A percentile compares a stretch with the other conserved stretches of the same genome.
Conservation (phyloP, 352 stramenopile genomes). For the Pythium volutum region DNA sequence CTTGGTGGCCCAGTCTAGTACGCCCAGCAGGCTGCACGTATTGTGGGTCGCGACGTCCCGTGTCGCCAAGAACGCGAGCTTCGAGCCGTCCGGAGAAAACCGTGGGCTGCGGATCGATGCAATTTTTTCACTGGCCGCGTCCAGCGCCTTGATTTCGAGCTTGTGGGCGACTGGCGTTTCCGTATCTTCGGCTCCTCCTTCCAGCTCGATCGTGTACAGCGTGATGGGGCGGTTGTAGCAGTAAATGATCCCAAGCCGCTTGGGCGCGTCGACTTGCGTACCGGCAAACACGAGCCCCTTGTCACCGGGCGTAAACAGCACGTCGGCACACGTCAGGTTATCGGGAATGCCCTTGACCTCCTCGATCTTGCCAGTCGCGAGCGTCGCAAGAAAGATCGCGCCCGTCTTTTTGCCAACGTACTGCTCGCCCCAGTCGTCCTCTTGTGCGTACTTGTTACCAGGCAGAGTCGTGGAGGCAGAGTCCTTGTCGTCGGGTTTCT, state of each 20-base stretch:
- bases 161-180: conserved; percentile 35
- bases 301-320: conserved; percentile 57
- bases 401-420: conserved; percentile 75
- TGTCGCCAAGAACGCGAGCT: conserved; percentile 69
- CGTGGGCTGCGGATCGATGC: conserved; percentile 53
- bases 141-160: conserved; percentile 32
- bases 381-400: conserved; percentile 60
- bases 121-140: conserved; percentile 39
- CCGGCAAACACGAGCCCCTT: conserved; percentile 62
- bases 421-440: conserved; percentile 85
- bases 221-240: conserved; percentile 80
- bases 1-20: conserved; percentile 63
- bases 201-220: conserved; percentile 52
- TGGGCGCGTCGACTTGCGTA: conserved; percentile 51
- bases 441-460: conserved; percentile 62
- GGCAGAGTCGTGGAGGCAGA: conserved; percentile 22
- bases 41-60: conserved; percentile 68
- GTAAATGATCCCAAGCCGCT: conserved; percentile 79
- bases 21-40: conserved; percentile 64
- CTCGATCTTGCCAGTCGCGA: conserved; percentile 60
- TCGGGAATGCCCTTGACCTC: conserved; percentile 50
- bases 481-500: conserved; percentile 23
- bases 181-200: conserved; percentile 13
- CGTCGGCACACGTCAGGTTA: conserved; percentile 65
- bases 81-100: conserved; percentile 65